phyloP scores from a whole-genome alignment of 2,329 filamentous ascomycete genomes.

The Beauveria varroae region DNA sequence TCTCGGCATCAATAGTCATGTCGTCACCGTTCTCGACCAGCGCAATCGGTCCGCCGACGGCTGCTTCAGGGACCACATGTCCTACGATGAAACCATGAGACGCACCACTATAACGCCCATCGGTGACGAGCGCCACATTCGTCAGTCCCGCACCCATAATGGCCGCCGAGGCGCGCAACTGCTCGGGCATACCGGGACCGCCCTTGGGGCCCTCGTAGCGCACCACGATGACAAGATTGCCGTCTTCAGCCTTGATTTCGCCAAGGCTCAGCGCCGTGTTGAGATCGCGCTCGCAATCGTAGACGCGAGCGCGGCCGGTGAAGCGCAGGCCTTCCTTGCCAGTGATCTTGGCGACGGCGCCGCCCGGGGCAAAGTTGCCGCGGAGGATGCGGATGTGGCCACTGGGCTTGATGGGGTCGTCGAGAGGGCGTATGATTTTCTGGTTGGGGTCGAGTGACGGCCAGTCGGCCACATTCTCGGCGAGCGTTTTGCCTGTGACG shows the following conservation, averaged over 20 bases:
- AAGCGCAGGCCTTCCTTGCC: conserved; percentile 82
- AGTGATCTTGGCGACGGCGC: conserved; percentile 84
- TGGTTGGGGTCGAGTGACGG: conserved; percentile 73
- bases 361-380: conserved; percentile 75
- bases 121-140: conserved; percentile 86
- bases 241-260: conserved; percentile 43
- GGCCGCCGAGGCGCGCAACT: conserved; percentile 78
- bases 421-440: conserved; percentile 69
- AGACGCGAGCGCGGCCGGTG: conserved; percentile 69
- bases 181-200: conserved; percentile 93
- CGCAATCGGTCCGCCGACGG: conserved; percentile 80
- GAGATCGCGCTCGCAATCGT: conserved; percentile 75
- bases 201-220: conserved; percentile 92
- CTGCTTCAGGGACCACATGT: conserved; percentile 86
- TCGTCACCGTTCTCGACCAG: conserved; percentile 72
- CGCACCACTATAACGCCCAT: conserved; percentile 83
- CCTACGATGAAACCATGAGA: conserved; percentile 91
- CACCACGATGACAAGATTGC: conserved; percentile 83
- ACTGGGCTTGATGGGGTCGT: conserved; percentile 61
- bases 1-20: conserved; percentile 79
- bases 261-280: conserved; percentile 68
- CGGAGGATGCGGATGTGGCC: conserved; percentile 77
- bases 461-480: conserved; percentile 70
- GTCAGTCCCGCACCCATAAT: conserved; percentile 87
- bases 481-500: conserved; percentile 76